Percentiles rank a stretch among this genome's conserved stretches.
Evolutionary conservation across 371 early-diverging fungal species (phyloP).

Genomic region (Nematocida sp.): DNA sequence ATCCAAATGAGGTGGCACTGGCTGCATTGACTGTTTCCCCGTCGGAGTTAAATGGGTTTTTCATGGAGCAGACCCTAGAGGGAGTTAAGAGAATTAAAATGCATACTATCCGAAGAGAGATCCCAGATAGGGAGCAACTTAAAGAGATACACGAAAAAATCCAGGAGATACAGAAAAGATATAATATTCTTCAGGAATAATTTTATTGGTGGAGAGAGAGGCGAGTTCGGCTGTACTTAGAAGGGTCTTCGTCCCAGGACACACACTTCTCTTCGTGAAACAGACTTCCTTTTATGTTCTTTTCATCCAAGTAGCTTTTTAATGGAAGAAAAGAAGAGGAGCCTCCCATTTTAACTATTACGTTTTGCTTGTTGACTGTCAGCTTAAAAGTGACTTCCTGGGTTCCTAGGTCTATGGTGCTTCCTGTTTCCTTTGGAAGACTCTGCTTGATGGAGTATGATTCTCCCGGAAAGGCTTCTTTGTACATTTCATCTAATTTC

Average conservation of each 20-base stretch:
- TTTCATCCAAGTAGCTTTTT: slow-evolving; percentile 9
- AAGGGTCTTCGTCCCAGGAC: slow-evolving; percentile 33
- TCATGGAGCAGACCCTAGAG: slow-evolving; percentile 44
- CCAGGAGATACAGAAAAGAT: slow-evolving; percentile 15
- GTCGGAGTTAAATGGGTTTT: slow-evolving; percentile 31
- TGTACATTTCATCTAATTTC: slow-evolving; percentile 31
- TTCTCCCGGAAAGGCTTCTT: slow-evolving; percentile 31
- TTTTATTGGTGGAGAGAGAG: slow-evolving; percentile 33
- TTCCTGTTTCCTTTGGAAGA: slow-evolving; percentile 3
- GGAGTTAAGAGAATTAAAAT: slow-evolving; percentile 19
- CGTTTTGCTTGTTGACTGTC: slow-evolving; percentile 13
- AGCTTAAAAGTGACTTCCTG: slow-evolving; percentile 20
- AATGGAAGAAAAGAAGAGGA: neutral
- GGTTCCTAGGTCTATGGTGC: slow-evolving; percentile 23
- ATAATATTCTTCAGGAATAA: slow-evolving; percentile 1
- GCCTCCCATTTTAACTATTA: slow-evolving; percentile 40
- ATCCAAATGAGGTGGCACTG: slow-evolving; percentile 51
- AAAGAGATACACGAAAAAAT: slow-evolving; percentile 33
- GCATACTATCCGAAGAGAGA: slow-evolving; percentile 23
- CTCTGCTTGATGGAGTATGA: neutral
- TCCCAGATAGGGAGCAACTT: slow-evolving; percentile 7
- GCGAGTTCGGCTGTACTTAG: slow-evolving; percentile 29
- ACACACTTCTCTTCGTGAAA: slow-evolving; percentile 2
- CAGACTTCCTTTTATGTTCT: neutral
- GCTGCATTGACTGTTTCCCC: slow-evolving; percentile 39